phyloP scores from a whole-genome alignment of 2,329 filamentous ascomycete species.

The Microcyclospora tardicrescens region DNA sequence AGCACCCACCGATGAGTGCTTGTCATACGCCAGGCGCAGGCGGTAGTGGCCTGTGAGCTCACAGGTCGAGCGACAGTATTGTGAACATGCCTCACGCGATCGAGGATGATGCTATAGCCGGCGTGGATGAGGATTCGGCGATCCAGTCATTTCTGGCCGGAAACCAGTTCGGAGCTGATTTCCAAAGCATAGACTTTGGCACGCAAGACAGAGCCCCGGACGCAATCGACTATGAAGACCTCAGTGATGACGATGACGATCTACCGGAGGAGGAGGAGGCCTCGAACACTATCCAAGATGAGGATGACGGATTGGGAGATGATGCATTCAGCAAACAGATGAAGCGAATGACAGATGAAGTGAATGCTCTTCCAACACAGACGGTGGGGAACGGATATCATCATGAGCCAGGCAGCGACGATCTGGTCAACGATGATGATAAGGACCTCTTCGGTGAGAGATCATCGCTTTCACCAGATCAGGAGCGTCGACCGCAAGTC shows the following conservation, averaged over 20 bases:
- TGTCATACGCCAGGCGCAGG: too few species aligned
- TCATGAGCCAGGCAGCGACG: slow-evolving; percentile 31
- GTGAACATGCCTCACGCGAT: slow-evolving; percentile 27
- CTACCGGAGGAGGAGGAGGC: slow-evolving; percentile 64
- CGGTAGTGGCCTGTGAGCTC: too few species aligned
- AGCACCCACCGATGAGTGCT: too few species aligned
- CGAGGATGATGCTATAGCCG: slow-evolving; percentile 9
- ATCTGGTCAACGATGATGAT: slow-evolving; percentile 54
- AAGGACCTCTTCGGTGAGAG: slow-evolving; percentile 27
- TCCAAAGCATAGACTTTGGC: slow-evolving; percentile 26
- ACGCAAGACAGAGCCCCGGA: slow-evolving; percentile 73
- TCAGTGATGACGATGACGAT: slow-evolving; percentile 75
- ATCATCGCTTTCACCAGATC: slow-evolving; percentile 19
- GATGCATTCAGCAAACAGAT: slow-evolving; percentile 5
- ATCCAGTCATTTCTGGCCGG: slow-evolving; percentile 19
- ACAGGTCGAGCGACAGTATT: not conserved
- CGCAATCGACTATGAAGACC: slow-evolving; percentile 81
- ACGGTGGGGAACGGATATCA: slow-evolving; percentile 11
- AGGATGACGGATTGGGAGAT: slow-evolving; percentile 7
- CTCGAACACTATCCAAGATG: slow-evolving; percentile 7
- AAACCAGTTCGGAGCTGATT: slow-evolving; percentile 12
- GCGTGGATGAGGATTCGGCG: slow-evolving; percentile 14
- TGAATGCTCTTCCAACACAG: slow-evolving; percentile 6
- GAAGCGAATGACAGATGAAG: slow-evolving; percentile 5
- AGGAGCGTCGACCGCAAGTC: slow-evolving; percentile 8